Base-by-base conservation (phyloP, 169 alveolate species). In the Plasmodium vinckei region DNA sequence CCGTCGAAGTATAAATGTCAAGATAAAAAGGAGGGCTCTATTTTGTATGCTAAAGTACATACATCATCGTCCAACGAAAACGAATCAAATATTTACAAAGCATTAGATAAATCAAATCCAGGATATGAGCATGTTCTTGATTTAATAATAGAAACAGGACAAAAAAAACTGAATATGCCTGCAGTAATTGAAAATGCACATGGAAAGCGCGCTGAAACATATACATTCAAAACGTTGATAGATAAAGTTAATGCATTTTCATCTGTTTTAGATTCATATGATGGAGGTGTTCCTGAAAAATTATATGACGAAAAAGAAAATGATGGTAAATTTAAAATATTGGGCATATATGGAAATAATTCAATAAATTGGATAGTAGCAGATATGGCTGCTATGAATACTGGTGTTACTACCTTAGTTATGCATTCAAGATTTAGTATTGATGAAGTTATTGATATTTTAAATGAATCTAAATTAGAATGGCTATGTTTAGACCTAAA, bases 401-500 rank as follows among this genome's bases (percentile, higher is more conserved):
- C 72, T 46, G 72, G 68, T 33, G 42, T 44, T 12, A 82, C 90
- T 3, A 65, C 72, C 7, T 13, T 82, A 12, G 72, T 82, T 12
- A 82, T 82, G 90, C 90, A 82, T 46, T 65, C 90, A 10, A 82
- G 68, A 57, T 82, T 82, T 51, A 68, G 90, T 47, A 10, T 67
- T 5, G 60, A 82, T 10, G 90, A 82, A 82, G 53, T 82, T 2
- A 21, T 56, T 4, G 84, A 82, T 17, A 68, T 82, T 33, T 67
- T 82, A 27, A 64, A 67, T 42, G 84, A 82, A 82, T 39, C 71
- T 5, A 67, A 65, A 53, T 21, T 82, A 19, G 82, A 65, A 60
- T 82, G 90, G 90, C 23, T 82, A 46, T 82, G 90, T 49, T 39
- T 46, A 17, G 90, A 68, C 10, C 49, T 82, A 39, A 39, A 65